Conservation (phyloP, 176 grass and related monocot species). For the Avena atlantica region DNA sequence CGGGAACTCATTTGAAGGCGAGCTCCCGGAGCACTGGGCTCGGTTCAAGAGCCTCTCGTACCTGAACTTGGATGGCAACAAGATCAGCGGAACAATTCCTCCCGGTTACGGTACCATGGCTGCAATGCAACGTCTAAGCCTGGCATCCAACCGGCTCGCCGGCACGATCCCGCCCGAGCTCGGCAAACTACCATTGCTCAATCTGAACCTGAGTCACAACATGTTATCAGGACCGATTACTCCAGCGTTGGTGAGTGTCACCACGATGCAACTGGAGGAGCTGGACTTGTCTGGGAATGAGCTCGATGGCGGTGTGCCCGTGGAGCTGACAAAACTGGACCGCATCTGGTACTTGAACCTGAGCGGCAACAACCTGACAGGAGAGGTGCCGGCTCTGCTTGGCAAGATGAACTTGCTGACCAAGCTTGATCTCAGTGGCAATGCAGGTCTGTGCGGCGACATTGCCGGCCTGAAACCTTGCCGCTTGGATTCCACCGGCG, state of each 20-base stretch:
- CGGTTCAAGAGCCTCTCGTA: constrained; percentile 51
- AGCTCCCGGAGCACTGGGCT: constrained; percentile 57
- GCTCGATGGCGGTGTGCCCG: constrained; percentile 49
- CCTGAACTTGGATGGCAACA: constrained; percentile 61
- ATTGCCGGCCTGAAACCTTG: constrained; percentile 54
- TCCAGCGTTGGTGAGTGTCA: constrained; percentile 26
- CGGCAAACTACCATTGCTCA: constrained; percentile 46
- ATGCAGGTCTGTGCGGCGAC: constrained; percentile 63
- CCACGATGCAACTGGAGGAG: constrained; percentile 9
- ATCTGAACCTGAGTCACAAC: constrained; percentile 71
- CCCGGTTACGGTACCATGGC: constrained; percentile 34
- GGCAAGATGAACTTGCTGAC: background rate
- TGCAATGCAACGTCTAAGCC: constrained; percentile 55
- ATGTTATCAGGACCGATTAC: constrained; percentile 55
- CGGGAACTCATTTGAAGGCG: constrained; percentile 55
- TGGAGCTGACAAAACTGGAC: constrained; percentile 51
- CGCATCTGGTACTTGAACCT: constrained; percentile 68
- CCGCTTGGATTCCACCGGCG: background rate
- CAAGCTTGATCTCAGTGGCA: background rate
- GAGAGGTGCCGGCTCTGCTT: background rate
- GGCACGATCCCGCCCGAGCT: constrained; percentile 61
- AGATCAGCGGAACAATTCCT: constrained; percentile 66
- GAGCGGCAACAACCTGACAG: constrained; percentile 57
- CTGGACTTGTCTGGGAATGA: constrained; percentile 70
- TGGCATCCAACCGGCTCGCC: constrained; percentile 57